phyloP scores from a whole-genome alignment of 1,139 yeast species.

The Zygotorulaspora mrakii region DNA sequence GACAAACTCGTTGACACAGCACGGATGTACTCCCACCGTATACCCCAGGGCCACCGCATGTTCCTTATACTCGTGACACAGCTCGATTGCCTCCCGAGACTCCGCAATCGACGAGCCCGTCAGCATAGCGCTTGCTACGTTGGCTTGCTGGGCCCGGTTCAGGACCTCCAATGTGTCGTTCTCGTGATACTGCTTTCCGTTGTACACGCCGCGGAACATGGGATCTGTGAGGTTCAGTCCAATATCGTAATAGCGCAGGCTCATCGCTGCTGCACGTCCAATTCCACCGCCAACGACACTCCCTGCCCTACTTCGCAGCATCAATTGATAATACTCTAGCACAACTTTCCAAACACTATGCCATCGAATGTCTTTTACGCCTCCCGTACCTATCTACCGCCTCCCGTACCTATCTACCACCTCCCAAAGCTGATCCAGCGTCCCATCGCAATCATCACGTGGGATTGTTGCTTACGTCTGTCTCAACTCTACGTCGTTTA shows the following conservation, averaged over 20 bases:
- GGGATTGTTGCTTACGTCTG: no score
- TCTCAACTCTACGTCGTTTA: no score
- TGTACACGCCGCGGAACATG: conserved; percentile 80
- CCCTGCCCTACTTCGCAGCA: not conserved
- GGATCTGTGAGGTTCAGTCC: conserved; percentile 86
- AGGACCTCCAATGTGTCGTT: conserved; percentile 64
- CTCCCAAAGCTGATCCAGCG: no score
- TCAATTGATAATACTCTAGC: not conserved
- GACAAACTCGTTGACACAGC: conserved; percentile 67
- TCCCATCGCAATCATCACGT: no score
- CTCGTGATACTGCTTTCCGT: conserved; percentile 64
- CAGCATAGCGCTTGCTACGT: conserved; percentile 67
- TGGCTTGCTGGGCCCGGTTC: conserved; percentile 58
- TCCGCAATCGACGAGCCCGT: conserved; percentile 80
- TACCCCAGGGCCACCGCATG: conserved; percentile 44
- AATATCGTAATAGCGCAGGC: conserved; percentile 37
- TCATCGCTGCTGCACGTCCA: conserved; percentile 1
- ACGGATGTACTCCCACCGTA: conserved; percentile 95
- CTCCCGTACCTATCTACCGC: no score
- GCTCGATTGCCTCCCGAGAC: conserved; percentile 46
- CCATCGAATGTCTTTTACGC: no score
- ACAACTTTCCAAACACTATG: not conserved
- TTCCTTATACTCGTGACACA: conserved; percentile 37
- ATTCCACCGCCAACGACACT: not conserved
- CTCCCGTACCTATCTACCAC: no score